Percentiles rank a stretch among this genome's conserved stretches.
These are phyloP conservation scores for Leccinum longicurvipes DNA, from an alignment of 768 basidiomycete genomes.

Conservation along the genomic window DNA sequence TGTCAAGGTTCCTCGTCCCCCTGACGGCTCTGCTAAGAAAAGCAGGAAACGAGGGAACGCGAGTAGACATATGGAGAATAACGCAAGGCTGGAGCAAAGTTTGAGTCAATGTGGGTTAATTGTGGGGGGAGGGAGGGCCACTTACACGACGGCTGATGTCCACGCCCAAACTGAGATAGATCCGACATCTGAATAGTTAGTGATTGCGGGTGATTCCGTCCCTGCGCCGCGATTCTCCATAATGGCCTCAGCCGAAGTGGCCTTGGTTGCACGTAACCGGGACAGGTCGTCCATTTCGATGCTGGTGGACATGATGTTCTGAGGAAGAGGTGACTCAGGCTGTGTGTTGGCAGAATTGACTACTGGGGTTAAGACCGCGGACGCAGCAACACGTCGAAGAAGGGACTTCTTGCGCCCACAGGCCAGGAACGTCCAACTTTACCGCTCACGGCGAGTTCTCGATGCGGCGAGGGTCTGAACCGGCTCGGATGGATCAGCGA, in stretches of 20 bases:
- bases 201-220: background rate
- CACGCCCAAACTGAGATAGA: conserved; percentile 39
- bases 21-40: conserved; percentile 55
- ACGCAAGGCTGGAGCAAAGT: conserved; percentile 28
- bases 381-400: background rate
- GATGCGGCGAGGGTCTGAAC: background rate
- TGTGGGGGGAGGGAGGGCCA: background rate
- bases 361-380: background rate
- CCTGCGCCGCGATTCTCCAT: conserved; percentile 4
- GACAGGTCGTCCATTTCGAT: conserved; percentile 43
- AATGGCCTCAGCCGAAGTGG: conserved; percentile 10
- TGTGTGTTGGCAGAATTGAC: background rate
- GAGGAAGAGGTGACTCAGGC: background rate
- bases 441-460: background rate
- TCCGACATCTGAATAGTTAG: conserved; percentile 14
- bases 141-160: conserved; percentile 31
- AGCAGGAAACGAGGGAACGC: conserved; percentile 64
- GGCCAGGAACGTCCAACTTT: background rate
- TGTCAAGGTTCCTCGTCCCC: conserved; percentile 47
- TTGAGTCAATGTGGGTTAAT: conserved; percentile 1
- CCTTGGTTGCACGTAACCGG: background rate
- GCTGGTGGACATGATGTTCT: conserved; percentile 27
- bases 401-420: background rate
- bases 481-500: background rate
- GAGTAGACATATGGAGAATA: conserved; percentile 38